Evolutionary conservation across 1,284 basidiomycete genomes (phyloP), one percentile per base, ranked within the genome.

Genomic region (Leucoagaricus sp.): DNA sequence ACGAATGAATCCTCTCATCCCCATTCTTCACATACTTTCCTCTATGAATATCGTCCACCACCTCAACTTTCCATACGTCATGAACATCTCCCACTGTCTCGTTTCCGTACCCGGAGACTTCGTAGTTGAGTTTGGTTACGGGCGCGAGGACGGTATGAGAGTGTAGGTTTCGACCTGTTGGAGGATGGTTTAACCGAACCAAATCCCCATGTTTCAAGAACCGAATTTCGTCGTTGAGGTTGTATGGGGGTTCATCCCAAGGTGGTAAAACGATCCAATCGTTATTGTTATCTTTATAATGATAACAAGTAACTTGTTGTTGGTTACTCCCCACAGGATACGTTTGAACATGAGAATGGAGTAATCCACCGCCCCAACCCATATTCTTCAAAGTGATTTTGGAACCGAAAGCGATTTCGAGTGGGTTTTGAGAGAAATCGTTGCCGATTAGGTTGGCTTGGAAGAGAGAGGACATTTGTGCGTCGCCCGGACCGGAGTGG

Each of bases 241-340:
- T 81, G 63, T 89, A 81, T 0, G 75, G 72, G 0, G 84, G 77
- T 58, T 88, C 85, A 45, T 90, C 84, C 94, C 94, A 97, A 3
- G 79, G 80, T 2, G 94, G 94, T 1, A 89, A 81, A 63, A 99
- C 72, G 40, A 81, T 67, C 89, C 94, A 99, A 53, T 98, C 84
- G 75, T 99, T 99, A 81, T 99, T 99, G 57, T 88, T 86, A 72
- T 99, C 96, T 75, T 96, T 97, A 85, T 99, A 98, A 77, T 99
- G 96, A 73, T 99, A 99, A 75, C 96, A 99, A 0, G 96, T 99
- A 10, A 99, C 89, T 73, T 99, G 97, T 68, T 98, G 96, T 71
- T 99, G 96, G 57, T 81, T 78, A 0, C 94, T 97, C n/a, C 96
- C 96, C 15, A 87, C 80, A 0, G 97, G 97, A 70, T 89, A 98